Base-by-base conservation (phyloP, 805 yeast species). In the Ogataea wickerhamii region DNA sequence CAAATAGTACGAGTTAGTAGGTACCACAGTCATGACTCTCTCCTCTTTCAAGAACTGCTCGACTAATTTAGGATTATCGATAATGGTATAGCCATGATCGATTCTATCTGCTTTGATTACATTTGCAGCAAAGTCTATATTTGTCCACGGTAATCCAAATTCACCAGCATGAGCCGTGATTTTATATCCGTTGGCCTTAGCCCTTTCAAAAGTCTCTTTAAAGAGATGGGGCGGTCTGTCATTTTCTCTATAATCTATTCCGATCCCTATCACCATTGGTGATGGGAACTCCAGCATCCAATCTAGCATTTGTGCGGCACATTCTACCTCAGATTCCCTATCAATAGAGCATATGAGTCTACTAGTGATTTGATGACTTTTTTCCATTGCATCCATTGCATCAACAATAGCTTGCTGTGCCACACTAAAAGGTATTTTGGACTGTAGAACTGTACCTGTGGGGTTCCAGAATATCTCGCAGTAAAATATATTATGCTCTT, bases 401-500 rank as follows among this genome's bases (percentile, higher is more conserved):
- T 42, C 33, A 6, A 42, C 36, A 6, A 58, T 56, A 4, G 58
- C 58, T 3, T 34, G 38, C 33, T 58, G 63, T 1, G 63, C 62
- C 4, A 37, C 49, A 6, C 32, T 32, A 37, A 41, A 58, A 2
- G 58, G 51, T 25, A 58, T 58, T 23, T 49, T 44, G 6, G 62
- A 57, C 13, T 42, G 53, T 28, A 45, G 32, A 4, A 54, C 55
- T 1, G 61, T 55, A 7, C 63, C 63, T 1, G 63, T 57, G 8
- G 63, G 62, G 44, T 58, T 58, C 63, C 63, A 58, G 24, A 55
- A 58, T 30, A 58, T 48, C 43, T 58, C 63, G 22, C 52, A 40
- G 38, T 58, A 56, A 6, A 37, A 14, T n/a, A 58, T 52, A 35
- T 57, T 56, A 37, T 57, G 60, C 3, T 22, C 10, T 7, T 34